A percentile compares a stretch with the other conserved stretches of the same genome.
phyloP scores from a whole-genome alignment of 805 yeast species.

The Grigorovia transvaalensis region DNA sequence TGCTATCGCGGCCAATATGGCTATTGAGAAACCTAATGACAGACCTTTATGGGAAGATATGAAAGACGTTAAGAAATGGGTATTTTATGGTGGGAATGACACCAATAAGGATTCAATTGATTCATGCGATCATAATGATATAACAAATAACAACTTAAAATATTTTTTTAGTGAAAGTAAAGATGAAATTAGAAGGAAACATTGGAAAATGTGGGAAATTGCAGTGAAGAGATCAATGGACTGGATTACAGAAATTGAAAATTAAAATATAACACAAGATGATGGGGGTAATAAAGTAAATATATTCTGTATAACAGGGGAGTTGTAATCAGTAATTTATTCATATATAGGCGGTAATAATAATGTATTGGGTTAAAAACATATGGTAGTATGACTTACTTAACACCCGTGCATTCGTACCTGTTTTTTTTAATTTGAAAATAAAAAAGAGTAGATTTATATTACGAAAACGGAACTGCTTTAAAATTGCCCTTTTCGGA shows the following conservation, averaged over 20 bases:
- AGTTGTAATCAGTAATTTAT: neutral
- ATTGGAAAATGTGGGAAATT: slow-evolving; percentile 72
- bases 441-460: too few species aligned
- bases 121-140: neutral
- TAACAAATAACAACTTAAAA: slow-evolving; percentile 20
- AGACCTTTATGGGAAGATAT: slow-evolving; percentile 64
- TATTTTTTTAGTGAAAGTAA: slow-evolving; percentile 35
- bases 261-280: neutral
- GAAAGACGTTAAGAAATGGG: slow-evolving; percentile 77
- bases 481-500: neutral
- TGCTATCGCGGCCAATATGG: slow-evolving; percentile 88
- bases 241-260: slow-evolving; percentile 45
- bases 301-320: neutral
- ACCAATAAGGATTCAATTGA: neutral
- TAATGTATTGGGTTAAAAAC: too few species aligned
- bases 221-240: slow-evolving; percentile 75
- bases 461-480: neutral
- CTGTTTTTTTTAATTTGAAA: too few species aligned
- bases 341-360: too few species aligned
- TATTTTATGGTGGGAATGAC: slow-evolving; percentile 72
- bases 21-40: slow-evolving; percentile 36
- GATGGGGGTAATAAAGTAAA: neutral
- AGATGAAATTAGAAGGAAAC: slow-evolving; percentile 49
- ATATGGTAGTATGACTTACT: too few species aligned
- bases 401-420: too few species aligned